phyloP scores from a whole-genome alignment of 129 eudicot species.

The carrot (Daucus carota) region DH1_v3.0 NC_030384.2:49871001-49871500 shows the following conservation, averaged over 20 bases:
- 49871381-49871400: constrained; percentile 69
- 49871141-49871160: constrained; percentile 40
- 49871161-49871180: constrained; percentile 41
- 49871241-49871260: constrained; percentile 48
- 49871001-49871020: neutral
- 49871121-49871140: constrained; percentile 34
- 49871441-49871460: constrained; percentile 38
- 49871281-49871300: constrained; percentile 80
- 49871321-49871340: constrained; percentile 72
- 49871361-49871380: constrained; percentile 61
- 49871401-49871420: constrained; percentile 40
- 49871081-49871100: too few species aligned
- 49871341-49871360: constrained; percentile 60
- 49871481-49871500: neutral
- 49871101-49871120: constrained; percentile 49
- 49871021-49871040: neutral
- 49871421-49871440: constrained; percentile 37
- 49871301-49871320: constrained; percentile 83
- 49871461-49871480: constrained; percentile 34
- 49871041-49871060: neutral
- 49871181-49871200: constrained; percentile 29
- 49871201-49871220: constrained; percentile 54
- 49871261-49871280: constrained; percentile 67
- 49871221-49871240: constrained; percentile 50
- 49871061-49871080: neutral